Evolutionary conservation across 2,329 filamentous ascomycete species (phyloP).

Genomic region (Neonectria punicea): DNA sequence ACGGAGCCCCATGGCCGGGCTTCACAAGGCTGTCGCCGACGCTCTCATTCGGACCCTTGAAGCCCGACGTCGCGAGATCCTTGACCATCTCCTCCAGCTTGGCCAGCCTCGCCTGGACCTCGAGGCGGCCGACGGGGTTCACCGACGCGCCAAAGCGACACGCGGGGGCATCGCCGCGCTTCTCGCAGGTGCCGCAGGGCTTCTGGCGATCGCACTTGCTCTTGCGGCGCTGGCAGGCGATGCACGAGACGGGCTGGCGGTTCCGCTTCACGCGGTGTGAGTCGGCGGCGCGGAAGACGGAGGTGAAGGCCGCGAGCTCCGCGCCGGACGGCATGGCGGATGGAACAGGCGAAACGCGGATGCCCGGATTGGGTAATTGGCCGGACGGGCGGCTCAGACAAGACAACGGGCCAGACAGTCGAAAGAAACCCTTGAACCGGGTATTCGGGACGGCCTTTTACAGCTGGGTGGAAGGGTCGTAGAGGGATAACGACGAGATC

Average conservation of each 20-base stretch:
- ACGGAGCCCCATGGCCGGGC: conserved; percentile 13
- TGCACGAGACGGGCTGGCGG: conserved; percentile 55
- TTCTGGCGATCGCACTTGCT: conserved; percentile 55
- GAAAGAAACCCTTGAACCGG: background rate
- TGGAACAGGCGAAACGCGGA: background rate
- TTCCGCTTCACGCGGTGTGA: conserved; percentile 51
- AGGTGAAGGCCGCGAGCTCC: conserved; percentile 37
- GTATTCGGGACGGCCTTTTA: background rate
- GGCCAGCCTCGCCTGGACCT: conserved; percentile 53
- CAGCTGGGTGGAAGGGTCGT: background rate
- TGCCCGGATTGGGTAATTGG: conserved; percentile 4
- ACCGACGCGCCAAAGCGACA: conserved; percentile 48
- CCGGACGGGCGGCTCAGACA: background rate
- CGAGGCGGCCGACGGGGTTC: conserved; percentile 38
- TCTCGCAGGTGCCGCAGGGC: conserved; percentile 54
- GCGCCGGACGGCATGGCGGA: conserved; percentile 39
- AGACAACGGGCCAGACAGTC: background rate
- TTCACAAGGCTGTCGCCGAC: conserved; percentile 42
- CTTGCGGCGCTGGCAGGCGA: conserved; percentile 55
- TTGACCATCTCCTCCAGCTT: conserved; percentile 56
- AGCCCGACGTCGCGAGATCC: conserved; percentile 43
- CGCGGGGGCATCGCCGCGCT: conserved; percentile 47
- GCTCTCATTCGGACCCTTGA: conserved; percentile 3
- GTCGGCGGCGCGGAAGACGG: conserved; percentile 52
- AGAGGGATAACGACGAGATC: background rate